phyloP scores from a whole-genome alignment of 306 rosid genomes.

The Quercus wislizeni region DNA sequence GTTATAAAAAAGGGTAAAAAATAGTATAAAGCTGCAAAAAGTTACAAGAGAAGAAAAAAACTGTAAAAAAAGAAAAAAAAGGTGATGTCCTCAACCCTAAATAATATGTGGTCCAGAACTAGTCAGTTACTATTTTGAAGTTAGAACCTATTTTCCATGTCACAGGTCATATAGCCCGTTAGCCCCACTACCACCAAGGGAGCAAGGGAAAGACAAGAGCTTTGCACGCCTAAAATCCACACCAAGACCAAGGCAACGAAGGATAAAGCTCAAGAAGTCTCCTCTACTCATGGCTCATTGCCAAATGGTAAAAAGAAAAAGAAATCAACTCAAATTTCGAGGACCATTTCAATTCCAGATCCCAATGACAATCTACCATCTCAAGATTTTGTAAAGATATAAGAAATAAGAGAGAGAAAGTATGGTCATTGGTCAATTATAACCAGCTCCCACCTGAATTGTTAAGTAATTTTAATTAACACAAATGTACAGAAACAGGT shows the following conservation, averaged over 20 bases:
- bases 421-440: too few relatives aligned
- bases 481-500: slow-evolving; percentile 7
- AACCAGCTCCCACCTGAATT: too few relatives aligned
- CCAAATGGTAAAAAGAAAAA: background rate
- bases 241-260: slow-evolving; percentile 24
- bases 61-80: too few relatives aligned
- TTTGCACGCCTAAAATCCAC: background rate
- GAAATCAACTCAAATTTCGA: slow-evolving; percentile 33
- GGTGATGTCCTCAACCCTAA: too few relatives aligned
- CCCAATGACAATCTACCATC: slow-evolving; percentile 27
- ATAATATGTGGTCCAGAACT: too few relatives aligned
- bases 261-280: slow-evolving; percentile 3
- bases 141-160: background rate
- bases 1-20: too few relatives aligned
- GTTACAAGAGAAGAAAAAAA: too few relatives aligned
- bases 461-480: background rate
- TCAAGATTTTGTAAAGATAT: slow-evolving; percentile 1
- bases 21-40: too few relatives aligned
- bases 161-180: background rate
- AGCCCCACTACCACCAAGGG: background rate
- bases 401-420: background rate
- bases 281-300: background rate
- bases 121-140: background rate
- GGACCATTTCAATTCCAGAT: slow-evolving; percentile 30
- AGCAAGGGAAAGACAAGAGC: background rate